Conservation (phyloP, 2,329 filamentous ascomycete species). For the Xylaria arbuscula region DNA sequence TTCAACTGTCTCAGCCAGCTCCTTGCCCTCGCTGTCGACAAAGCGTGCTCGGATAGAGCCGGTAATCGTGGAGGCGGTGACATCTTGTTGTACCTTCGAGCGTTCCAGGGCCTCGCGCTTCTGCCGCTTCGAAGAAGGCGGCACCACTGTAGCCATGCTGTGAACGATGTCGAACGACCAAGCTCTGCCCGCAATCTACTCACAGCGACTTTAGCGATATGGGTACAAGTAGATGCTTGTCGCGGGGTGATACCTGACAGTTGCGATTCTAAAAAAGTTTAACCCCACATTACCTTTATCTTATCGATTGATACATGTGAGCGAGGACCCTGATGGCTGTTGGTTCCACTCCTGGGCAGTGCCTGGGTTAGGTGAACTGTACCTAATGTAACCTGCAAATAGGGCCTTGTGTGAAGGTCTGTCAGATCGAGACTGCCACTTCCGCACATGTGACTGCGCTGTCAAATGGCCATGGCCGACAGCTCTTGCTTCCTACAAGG, state of each 20-base stretch:
- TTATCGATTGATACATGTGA: slow-evolving; percentile 39
- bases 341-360: too few relatives aligned
- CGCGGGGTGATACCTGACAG: slow-evolving; percentile 36
- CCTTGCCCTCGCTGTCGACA: slow-evolving; percentile 79
- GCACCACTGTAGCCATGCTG: slow-evolving; percentile 80
- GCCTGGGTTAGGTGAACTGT: not conserved
- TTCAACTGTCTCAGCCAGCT: slow-evolving; percentile 75
- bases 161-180: not conserved
- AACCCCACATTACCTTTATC: slow-evolving; percentile 41
- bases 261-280: slow-evolving; percentile 39
- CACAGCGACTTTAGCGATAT: slow-evolving; percentile 15
- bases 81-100: slow-evolving; percentile 79
- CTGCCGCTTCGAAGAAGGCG: slow-evolving; percentile 90
- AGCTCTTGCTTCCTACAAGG: not conserved
- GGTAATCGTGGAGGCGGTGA: slow-evolving; percentile 72
- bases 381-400: not conserved
- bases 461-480: not conserved
- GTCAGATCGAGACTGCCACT: slow-evolving; percentile 5
- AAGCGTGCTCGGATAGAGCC: slow-evolving; percentile 90
- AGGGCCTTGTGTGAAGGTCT: not conserved
- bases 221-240: slow-evolving; percentile 16
- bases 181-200: not conserved
- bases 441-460: not conserved
- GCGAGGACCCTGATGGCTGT: slow-evolving; percentile 31
- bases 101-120: slow-evolving; percentile 78